Conservation (phyloP, 495 filamentous ascomycete genomes). For the Neurospora tetraspora region DNA sequence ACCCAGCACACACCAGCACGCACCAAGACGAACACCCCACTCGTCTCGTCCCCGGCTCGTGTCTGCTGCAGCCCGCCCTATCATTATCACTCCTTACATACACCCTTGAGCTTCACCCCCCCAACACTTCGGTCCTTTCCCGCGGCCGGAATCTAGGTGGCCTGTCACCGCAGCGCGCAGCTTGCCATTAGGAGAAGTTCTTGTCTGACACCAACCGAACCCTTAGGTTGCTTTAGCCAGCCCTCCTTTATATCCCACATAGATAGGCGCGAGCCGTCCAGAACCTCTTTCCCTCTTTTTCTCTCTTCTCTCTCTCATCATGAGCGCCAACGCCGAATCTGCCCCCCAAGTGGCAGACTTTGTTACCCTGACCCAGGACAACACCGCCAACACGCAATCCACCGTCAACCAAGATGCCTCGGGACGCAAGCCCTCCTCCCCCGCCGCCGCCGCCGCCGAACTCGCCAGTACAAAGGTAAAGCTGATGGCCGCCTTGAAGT, state of each 20-base stretch:
- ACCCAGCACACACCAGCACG: constrained; percentile 4
- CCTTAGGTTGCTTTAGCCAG: constrained; percentile 4
- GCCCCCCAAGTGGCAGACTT: constrained; percentile 14
- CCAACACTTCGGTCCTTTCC: background rate
- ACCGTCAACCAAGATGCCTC: constrained; percentile 39
- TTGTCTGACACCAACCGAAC: background rate
- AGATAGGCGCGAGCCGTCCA: constrained; percentile 11
- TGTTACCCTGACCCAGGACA: constrained; percentile 7
- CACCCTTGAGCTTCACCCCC: background rate
- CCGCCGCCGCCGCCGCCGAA: constrained; percentile 72
- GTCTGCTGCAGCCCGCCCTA: background rate
- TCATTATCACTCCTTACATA: background rate
- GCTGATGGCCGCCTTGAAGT: constrained; percentile 41
- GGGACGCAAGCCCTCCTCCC: constrained; percentile 47
- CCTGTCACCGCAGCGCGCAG: background rate
- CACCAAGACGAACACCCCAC: constrained; percentile 6
- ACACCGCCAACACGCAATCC: constrained; percentile 26
- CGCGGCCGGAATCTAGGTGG: background rate
- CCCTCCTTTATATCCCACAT: constrained; percentile 21
- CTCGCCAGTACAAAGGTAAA: constrained; percentile 88
- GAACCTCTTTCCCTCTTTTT: constrained; percentile 1
- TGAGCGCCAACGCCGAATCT: constrained; percentile 39
- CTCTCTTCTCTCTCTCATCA: constrained; percentile 41
- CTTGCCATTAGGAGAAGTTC: background rate
- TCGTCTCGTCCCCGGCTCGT: constrained; percentile 15